These are phyloP conservation scores for Magnolia kwangsiensis DNA, from an alignment of 164 flowering plant species.

Conservation along the genomic window DNA sequence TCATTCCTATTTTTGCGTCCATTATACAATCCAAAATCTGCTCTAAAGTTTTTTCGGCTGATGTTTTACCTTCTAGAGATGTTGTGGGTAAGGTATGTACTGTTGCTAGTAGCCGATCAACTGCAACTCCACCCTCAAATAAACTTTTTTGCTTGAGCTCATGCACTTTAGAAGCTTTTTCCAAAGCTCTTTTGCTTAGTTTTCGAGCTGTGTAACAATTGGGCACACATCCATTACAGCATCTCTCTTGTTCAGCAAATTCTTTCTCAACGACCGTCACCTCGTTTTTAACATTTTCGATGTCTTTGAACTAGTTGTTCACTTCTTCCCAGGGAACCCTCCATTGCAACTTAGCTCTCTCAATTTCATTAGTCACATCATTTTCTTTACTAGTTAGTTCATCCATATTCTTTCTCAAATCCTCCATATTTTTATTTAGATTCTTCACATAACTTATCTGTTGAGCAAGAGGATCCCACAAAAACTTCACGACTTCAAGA, in stretches of 20 bases:
- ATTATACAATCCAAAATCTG: conserved; percentile 1
- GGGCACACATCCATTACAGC: background rate
- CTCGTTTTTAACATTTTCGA: background rate
- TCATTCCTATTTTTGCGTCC: background rate
- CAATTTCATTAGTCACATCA: background rate
- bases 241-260: background rate
- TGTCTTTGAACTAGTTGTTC: background rate
- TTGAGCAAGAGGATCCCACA: background rate
- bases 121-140: conserved; percentile 2
- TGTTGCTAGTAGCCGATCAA: background rate
- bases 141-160: conserved; percentile 2
- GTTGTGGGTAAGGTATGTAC: background rate
- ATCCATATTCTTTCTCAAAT: background rate
- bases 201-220: background rate
- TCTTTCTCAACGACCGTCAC: background rate
- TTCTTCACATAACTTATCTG: background rate
- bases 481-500: background rate
- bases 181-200: background rate
- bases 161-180: background rate
- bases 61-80: background rate
- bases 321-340: background rate
- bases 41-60: background rate
- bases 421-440: background rate
- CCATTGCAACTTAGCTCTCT: background rate
- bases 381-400: background rate